A percentile compares a stretch with the other conserved stretches of the same genome.
Evolutionary conservation across 2,329 filamentous ascomycete species (phyloP).

Genomic region (Pseudopithomyces chartarum): DNA sequence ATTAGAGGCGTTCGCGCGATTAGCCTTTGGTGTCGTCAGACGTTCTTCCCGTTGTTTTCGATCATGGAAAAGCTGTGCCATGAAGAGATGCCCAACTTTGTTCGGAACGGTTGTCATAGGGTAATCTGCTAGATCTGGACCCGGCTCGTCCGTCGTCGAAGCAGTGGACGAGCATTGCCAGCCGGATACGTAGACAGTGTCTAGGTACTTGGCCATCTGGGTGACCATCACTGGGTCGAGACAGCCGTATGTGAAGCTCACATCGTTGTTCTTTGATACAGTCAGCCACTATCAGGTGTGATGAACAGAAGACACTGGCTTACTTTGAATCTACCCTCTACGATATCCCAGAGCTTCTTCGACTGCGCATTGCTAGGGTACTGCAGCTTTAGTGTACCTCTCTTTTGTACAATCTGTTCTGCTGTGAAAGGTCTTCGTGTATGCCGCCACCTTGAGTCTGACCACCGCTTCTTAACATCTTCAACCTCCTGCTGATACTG

Average conservation of each 20-base stretch:
- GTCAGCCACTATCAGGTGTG: constrained; percentile 17
- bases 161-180: constrained; percentile 99
- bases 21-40: constrained; percentile 72
- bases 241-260: constrained; percentile 95
- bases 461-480: constrained; percentile 93
- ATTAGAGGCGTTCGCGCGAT: constrained; percentile 76
- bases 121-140: constrained; percentile 97
- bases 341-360: constrained; percentile 93
- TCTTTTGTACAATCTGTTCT: constrained; percentile 95
- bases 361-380: constrained; percentile 88
- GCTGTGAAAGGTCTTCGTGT: constrained; percentile 93
- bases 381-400: constrained; percentile 86
- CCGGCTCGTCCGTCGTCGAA: constrained; percentile 91
- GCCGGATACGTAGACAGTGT: constrained; percentile 97
- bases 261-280: constrained; percentile 71
- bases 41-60: constrained; percentile 98
- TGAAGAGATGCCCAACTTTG: constrained; percentile 97
- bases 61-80: constrained; percentile 99
- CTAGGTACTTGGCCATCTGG: constrained; percentile 98
- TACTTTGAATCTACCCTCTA: constrained; percentile 87
- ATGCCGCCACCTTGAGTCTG: constrained; percentile 85
- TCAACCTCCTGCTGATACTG: constrained; percentile 82
- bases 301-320: not conserved
- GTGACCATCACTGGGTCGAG: constrained; percentile 98
- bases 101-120: constrained; percentile 93